Conservation (phyloP, 2,329 filamentous ascomycete genomes). For the Cladosporium austrohemisphaericum region DNA sequence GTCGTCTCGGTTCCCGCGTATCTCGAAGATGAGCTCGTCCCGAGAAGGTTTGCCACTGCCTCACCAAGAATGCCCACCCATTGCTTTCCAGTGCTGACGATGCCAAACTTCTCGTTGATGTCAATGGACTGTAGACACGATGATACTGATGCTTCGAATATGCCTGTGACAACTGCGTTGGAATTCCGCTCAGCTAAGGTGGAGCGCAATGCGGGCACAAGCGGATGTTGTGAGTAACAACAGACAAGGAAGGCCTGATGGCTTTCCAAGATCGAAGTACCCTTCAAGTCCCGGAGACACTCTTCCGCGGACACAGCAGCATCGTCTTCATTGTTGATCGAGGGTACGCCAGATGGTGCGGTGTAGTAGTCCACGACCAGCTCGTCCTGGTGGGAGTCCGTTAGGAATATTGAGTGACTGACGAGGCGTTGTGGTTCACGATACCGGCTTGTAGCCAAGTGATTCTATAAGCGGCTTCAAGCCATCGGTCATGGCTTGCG, state of each 20-base stretch:
- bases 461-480: constrained; percentile 51
- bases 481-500: constrained; percentile 64
- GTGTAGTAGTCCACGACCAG: constrained; percentile 56
- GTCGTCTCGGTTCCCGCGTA: constrained; percentile 83
- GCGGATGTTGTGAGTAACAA: constrained; percentile 80
- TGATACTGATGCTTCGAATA: constrained; percentile 79
- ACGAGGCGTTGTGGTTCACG: neutral
- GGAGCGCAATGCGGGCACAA: constrained; percentile 53
- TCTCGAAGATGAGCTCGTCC: constrained; percentile 37
- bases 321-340: constrained; percentile 74
- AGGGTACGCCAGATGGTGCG: constrained; percentile 62
- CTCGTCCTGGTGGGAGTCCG: neutral
- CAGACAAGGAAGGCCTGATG: constrained; percentile 70
- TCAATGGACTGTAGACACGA: constrained; percentile 56
- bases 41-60: constrained; percentile 64
- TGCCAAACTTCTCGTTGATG: constrained; percentile 64
- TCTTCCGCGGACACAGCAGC: constrained; percentile 60
- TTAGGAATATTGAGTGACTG: constrained; percentile 42
- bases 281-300: constrained; percentile 55
- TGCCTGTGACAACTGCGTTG: constrained; percentile 65
- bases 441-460: constrained; percentile 43
- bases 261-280: constrained; percentile 50
- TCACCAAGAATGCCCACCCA: constrained; percentile 71
- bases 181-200: constrained; percentile 15
- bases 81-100: constrained; percentile 80